Evolutionary conservation across 768 basidiomycete genomes (phyloP).

Genomic region (Pulveroboletus frians): DNA sequence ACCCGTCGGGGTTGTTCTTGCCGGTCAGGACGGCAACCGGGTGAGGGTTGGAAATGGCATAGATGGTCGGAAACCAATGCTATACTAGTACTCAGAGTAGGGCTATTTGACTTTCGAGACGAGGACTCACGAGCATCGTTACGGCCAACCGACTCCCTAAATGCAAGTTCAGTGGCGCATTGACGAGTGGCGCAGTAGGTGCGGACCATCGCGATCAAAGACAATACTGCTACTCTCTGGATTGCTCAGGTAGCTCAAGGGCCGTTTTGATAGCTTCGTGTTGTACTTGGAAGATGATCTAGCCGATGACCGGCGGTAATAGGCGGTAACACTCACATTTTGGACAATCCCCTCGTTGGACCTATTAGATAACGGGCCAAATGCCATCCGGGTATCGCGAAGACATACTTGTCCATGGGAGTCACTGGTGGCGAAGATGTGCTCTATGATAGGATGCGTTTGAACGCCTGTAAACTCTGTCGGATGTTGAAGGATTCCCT

Average conservation of each 20-base stretch:
- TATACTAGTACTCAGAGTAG: constrained; percentile 23
- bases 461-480: constrained; percentile 60
- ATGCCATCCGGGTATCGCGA: constrained; percentile 70
- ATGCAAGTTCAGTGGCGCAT: constrained; percentile 1
- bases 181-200: constrained; percentile 1
- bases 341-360: constrained; percentile 52
- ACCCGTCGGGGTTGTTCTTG: constrained; percentile 50
- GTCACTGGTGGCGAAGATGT: constrained; percentile 67
- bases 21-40: constrained; percentile 70
- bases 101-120: background rate
- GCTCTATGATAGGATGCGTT: constrained; percentile 62
- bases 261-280: constrained; percentile 42
- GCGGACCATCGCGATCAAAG: constrained; percentile 63
- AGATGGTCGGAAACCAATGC: constrained; percentile 71
- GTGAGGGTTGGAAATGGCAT: constrained; percentile 57
- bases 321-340: constrained; percentile 10
- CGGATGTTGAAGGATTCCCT: constrained; percentile 47
- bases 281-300: constrained; percentile 41
- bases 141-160: constrained; percentile 61
- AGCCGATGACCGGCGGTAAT: constrained; percentile 8
- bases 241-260: constrained; percentile 38
- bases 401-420: constrained; percentile 54
- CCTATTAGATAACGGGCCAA: constrained; percentile 45
- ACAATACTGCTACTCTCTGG: constrained; percentile 65
- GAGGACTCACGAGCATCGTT: constrained; percentile 54